Evolutionary conservation across 176 grass and related monocot species (phyloP), one percentile per base, ranked within the genome.

Genomic region (Guadua angustifolia): DNA sequence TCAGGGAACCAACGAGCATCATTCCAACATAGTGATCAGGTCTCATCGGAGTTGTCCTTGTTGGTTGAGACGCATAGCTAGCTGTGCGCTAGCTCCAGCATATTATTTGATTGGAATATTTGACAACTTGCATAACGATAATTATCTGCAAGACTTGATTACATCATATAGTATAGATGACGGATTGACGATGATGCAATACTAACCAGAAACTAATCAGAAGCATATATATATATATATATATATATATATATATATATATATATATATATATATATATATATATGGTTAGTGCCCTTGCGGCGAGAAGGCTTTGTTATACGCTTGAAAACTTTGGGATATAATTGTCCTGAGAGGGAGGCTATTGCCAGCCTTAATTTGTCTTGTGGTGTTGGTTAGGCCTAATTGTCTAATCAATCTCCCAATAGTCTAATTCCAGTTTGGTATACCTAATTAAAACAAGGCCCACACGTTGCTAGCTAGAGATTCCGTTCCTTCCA

Each of bases 381-480:
- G 80, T 75, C 75, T 70, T 70, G 51, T 69, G 75, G 77, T 45
- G 77, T 85, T 81, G 42, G 89, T 87, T 87, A 79, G 80, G 75
- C 69, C 75, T 64, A 75, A 75, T 80, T 44, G 74, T 75, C 50
- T 52, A 83, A 83, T 69, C 56, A 79, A 80, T 83, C 55, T 87
- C 63, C 60, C 68, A 52, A 7, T 62, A 62, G 80, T 87, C 50
- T 80, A 83, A 56, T 61, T 83, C 29, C 44, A 74, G 71, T 84
- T 84, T 63, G 75, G 84, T 84, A 52, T 32, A 86, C 84, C 74
- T 87, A 87, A 83, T 80, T 55, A 69, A 80, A 45, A 75, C 63
- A 57, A 87, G 89, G 61, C 69, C 84, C 84, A 80, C 88, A 66
- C 88, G 57, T 12, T n/a, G 66, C 85, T 66, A 11, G 66, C 85